Base-by-base conservation (phyloP, 345 rosid genomes). In the Eucalyptus marginata region DNA sequence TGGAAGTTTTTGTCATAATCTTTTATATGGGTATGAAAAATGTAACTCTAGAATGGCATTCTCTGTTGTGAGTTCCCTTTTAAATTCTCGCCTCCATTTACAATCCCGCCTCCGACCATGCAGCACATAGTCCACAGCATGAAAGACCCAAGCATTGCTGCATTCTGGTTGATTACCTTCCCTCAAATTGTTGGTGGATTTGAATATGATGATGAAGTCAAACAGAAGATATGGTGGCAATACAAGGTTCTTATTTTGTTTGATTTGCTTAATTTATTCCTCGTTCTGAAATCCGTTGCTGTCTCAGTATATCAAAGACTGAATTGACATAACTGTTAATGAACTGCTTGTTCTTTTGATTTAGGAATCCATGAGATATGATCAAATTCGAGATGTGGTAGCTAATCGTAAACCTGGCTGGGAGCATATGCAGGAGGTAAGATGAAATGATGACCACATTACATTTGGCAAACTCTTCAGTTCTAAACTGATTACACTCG, bases 91-190 rank as follows among this genome's bases (percentile, higher is more conserved):
- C 86, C 56, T 92, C 89, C 86, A 18, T 51, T 58, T 15, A 59
- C 22, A 58, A 13, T 17, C 49, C 40, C 1, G 66, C 86, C 68
- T 92, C 89, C 64, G 13, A 86, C 87, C 86, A 93, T 94, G 91
- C 97, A 97, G 99, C 99, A 97, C 92, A 96, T 97, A 80, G 94
- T 96, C 88, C 96, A 97, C 93, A 96, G 98, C 95, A 96, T 97
- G 99, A 96, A 94, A 89, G 99, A 97, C 90, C 98, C 99, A 85
- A 96, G 97, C 93, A 97, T 97, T 86, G 99, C 99, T 91, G 96
- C 97, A 68, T 97, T 97, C 94, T 97, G 99, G 98, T 92, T 97
- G 93, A 92, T 97, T 90, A 94, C 99, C 89, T 90, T 96, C 86
- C 99, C 99, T 89, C 98, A 96, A 89, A 89, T 96, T 86, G 91